A percentile compares a stretch with the other conserved stretches of the same genome.
These are phyloP conservation scores for Penicillium verrucosum DNA, from an alignment of 2,329 filamentous ascomycete genomes.

Conservation along the genomic window DNA sequence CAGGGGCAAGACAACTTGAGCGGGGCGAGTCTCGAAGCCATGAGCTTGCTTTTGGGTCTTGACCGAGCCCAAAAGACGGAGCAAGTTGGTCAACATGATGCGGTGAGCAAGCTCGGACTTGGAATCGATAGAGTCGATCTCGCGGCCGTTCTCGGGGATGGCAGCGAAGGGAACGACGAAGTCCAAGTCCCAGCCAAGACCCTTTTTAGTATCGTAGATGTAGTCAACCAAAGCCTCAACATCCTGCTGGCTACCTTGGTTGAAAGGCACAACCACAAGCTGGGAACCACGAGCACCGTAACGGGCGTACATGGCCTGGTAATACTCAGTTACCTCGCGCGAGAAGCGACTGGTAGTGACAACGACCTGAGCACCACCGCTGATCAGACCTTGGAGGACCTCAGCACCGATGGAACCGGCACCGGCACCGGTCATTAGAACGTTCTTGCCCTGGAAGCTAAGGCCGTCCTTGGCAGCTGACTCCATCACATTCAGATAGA, in stretches of 20 bases:
- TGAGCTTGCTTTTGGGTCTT: constrained; percentile 85
- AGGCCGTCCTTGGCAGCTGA: constrained; percentile 83
- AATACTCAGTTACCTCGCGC: constrained; percentile 96
- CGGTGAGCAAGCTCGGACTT: constrained; percentile 97
- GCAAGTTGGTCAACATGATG: constrained; percentile 97
- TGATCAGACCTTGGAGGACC: constrained; percentile 91
- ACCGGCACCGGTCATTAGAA: constrained; percentile 96
- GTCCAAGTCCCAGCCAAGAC: constrained; percentile 96
- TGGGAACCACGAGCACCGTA: constrained; percentile 92
- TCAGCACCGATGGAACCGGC: constrained; percentile 97
- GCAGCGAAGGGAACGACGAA: constrained; percentile 94
- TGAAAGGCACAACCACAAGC: constrained; percentile 97
- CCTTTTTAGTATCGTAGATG: constrained; percentile 94
- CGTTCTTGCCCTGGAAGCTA: constrained; percentile 91
- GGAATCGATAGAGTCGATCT: constrained; percentile 95
- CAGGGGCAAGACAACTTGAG: constrained; percentile 91
- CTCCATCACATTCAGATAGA: constrained; percentile 90
- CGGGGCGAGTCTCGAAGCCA: constrained; percentile 90
- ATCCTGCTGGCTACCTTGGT: constrained; percentile 97
- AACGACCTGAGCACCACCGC: constrained; percentile 92
- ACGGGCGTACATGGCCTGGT: constrained; percentile 96
- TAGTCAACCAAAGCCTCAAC: constrained; percentile 91
- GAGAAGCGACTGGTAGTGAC: constrained; percentile 97
- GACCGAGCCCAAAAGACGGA: constrained; percentile 84
- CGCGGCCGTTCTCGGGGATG: constrained; percentile 94